phyloP scores from a whole-genome alignment of 164 flowering plant genomes.

The Hamamelis virginiana region DNA sequence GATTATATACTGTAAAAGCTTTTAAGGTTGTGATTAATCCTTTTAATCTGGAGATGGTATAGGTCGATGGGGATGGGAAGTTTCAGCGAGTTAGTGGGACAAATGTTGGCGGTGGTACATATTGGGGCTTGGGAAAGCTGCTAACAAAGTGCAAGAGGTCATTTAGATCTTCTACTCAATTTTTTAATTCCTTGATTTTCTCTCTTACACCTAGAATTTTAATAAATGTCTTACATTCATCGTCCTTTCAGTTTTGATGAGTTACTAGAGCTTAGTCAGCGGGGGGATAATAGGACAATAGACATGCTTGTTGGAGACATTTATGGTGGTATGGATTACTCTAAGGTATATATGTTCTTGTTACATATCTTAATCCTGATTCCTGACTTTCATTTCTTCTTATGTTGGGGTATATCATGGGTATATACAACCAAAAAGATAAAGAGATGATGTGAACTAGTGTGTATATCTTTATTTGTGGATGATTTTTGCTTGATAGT shows the following conservation, averaged over 20 bases:
- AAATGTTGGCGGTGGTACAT: slow-evolving; percentile 98
- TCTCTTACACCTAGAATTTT: not conserved
- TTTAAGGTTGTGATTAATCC: not conserved
- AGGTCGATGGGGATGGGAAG: slow-evolving; percentile 96
- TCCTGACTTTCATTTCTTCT: not conserved
- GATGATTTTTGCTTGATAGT: not conserved
- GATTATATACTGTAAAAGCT: not conserved
- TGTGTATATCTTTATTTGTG: not conserved
- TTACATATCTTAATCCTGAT: not conserved
- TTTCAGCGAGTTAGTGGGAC: slow-evolving; percentile 97
- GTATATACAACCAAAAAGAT: not conserved
- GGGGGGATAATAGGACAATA: slow-evolving; percentile 80
- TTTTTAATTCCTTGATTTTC: not conserved
- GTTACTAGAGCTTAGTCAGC: slow-evolving; percentile 88
- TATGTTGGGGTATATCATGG: not conserved
- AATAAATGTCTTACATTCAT: slow-evolving; percentile 4
- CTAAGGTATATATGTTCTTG: slow-evolving; percentile 53
- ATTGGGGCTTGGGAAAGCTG: slow-evolving; percentile 93
- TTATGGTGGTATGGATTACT: slow-evolving; percentile 92
- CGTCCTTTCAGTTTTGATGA: slow-evolving; percentile 81
- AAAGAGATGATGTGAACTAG: not conserved
- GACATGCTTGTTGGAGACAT: slow-evolving; percentile 99
- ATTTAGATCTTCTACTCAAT: slow-evolving; percentile 9
- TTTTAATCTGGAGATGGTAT: slow-evolving; percentile 20
- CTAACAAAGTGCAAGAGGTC: slow-evolving; percentile 94